phyloP scores from a whole-genome alignment of 257 asterid genomes.

The Fraxinus quadrangulata region DNA sequence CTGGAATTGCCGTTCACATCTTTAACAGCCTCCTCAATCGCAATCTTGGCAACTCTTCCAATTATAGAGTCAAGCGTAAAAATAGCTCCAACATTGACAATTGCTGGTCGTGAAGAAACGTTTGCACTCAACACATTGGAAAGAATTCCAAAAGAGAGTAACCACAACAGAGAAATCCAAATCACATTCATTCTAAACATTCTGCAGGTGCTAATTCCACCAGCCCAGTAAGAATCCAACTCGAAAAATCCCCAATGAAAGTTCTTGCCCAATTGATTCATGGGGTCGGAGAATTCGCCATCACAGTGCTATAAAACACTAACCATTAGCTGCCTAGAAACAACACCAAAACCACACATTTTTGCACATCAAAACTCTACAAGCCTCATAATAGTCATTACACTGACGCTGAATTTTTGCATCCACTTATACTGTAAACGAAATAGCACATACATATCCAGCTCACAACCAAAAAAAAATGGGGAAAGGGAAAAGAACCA shows the following conservation, averaged over 20 bases:
- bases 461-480: neutral
- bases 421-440: constrained; percentile 22
- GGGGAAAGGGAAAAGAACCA: constrained; percentile 7
- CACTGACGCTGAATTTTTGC: neutral
- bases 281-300: neutral
- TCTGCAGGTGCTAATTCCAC: constrained; percentile 24
- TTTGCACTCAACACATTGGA: constrained; percentile 52
- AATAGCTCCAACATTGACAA: constrained; percentile 78
- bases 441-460: neutral
- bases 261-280: constrained; percentile 16
- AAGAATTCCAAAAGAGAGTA: constrained; percentile 43
- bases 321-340: constrained; percentile 1
- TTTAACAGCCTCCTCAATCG: constrained; percentile 88
- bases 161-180: constrained; percentile 39
- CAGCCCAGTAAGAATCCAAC: constrained; percentile 22
- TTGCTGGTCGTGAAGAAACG: constrained; percentile 61
- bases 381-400: constrained; percentile 1
- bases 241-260: constrained; percentile 17
- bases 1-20: constrained; percentile 73
- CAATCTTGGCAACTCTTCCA: constrained; percentile 85
- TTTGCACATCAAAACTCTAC: constrained; percentile 8
- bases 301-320: neutral
- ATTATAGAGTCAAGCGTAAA: constrained; percentile 71
- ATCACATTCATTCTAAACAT: constrained; percentile 47
- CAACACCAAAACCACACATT: neutral